Evolutionary conservation across 495 filamentous ascomycete genomes (phyloP), one percentile per base, ranked within the genome.

Genomic region (Penicillium pulvis): DNA sequence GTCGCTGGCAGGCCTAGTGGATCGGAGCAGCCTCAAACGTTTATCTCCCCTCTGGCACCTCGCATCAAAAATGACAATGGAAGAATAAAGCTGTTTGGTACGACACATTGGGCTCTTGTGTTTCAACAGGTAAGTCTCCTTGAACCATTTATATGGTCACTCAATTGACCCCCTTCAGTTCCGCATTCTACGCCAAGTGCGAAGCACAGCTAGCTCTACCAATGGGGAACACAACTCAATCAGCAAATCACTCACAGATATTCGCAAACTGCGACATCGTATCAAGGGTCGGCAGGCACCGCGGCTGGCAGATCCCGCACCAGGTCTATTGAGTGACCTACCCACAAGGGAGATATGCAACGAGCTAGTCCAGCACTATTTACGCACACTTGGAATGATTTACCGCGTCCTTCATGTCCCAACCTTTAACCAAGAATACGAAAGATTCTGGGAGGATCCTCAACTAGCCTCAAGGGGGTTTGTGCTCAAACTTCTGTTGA

Each of bases 391-490:
- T 16, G 81, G 82, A 46, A 48, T 59, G 10, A 68, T 82, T 51
- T 74, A 85, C 55, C 76, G 84, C 19, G 77, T 89, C 9, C 33
- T 87, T 9, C 83, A 87, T 57, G 60, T 82, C n/a, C 81, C 83
- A 1, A 71, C 73, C 0, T 87, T 90, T 55, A 78, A 71, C 17
- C 56, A 68, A 14, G 78, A 80, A 33, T 84, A 83, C 59, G 66
- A 71, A 14, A 58, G 44, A 26, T 79, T 72, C 54, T 83, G 79
- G 82, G 61, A 62, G 11, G 26, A 75, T 7, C 71, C 73, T 3
- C 67, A 72, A 20, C 62, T 56, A 6, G 61, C 31, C 65, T 77
- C 56, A 6, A 57, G 45, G 1, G 56, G 41, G 0, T 69, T 71
- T 24, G 23, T 66, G 1, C 42, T 61, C 7, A 77, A 75, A 46